Conservation (phyloP, 2,329 filamentous ascomycete genomes). For the Apiospora sp. region DNA sequence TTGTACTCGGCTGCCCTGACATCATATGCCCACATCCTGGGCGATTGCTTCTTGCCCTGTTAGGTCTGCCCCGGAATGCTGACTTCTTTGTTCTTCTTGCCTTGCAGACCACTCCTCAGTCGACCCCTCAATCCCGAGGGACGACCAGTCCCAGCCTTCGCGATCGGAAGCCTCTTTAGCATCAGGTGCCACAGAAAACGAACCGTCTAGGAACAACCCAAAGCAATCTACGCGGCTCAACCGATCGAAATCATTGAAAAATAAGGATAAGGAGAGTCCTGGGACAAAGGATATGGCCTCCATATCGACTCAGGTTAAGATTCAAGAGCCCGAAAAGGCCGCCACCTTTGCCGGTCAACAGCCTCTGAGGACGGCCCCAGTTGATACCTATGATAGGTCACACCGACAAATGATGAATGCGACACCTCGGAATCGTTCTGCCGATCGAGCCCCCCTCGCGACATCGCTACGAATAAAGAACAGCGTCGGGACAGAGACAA, state of each 20-base stretch:
- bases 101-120: conserved; percentile 41
- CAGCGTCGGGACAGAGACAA: conserved; percentile 54
- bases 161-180: conserved; percentile 61
- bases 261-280: conserved; percentile 49
- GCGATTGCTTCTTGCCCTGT: conserved; percentile 26
- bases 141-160: conserved; percentile 51
- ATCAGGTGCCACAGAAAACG: conserved; percentile 55
- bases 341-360: conserved; percentile 48
- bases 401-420: conserved; percentile 74
- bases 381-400: conserved; percentile 65
- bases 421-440: conserved; percentile 73
- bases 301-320: conserved; percentile 36
- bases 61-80: conserved; percentile 33
- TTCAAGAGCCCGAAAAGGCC: conserved; percentile 48
- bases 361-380: conserved; percentile 66
- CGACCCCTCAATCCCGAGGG: conserved; percentile 49
- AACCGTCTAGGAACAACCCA: conserved; percentile 57
- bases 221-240: conserved; percentile 63
- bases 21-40: neutral
- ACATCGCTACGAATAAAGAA: conserved; percentile 52
- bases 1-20: neutral
- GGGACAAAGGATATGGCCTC: conserved; percentile 46
- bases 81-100: conserved; percentile 33
- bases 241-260: conserved; percentile 61
- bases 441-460: conserved; percentile 67